phyloP scores from a whole-genome alignment of 345 rosid species.

The Acer saccharum region DNA sequence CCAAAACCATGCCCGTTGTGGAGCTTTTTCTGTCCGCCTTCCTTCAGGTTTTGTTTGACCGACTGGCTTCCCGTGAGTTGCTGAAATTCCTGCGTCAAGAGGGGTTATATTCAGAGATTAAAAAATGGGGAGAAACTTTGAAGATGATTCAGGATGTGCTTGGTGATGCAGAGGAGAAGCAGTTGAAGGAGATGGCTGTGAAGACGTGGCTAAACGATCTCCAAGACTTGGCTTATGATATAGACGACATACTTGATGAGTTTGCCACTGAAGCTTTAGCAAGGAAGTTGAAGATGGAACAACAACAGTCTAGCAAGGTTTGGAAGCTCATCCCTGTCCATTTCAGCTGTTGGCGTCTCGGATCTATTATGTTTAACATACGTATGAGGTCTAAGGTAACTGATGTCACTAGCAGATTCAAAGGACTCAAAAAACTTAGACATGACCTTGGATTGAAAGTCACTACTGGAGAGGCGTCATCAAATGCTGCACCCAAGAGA shows the following conservation, averaged over 20 bases:
- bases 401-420: not conserved
- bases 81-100: not conserved
- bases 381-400: not conserved
- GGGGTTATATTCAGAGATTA: not conserved
- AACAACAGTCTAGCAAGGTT: not conserved
- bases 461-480: not conserved
- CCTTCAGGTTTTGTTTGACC: not conserved
- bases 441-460: not conserved
- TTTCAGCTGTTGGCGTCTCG: not conserved
- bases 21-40: slow-evolving; percentile 1
- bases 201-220: no score
- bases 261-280: no score
- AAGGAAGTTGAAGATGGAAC: no score
- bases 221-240: no score
- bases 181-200: not conserved
- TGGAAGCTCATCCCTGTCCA: not conserved
- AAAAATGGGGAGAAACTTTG: not conserved
- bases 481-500: not conserved
- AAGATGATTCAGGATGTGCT: not conserved
- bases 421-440: not conserved
- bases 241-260: no score
- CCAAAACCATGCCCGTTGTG: not conserved
- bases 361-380: not conserved
- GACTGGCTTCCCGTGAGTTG: not conserved
- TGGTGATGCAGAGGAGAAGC: not conserved